Percentiles rank a stretch among this genome's conserved stretches.
phyloP scores from a whole-genome alignment of 116 monocot species.

The Iris pallida region DNA sequence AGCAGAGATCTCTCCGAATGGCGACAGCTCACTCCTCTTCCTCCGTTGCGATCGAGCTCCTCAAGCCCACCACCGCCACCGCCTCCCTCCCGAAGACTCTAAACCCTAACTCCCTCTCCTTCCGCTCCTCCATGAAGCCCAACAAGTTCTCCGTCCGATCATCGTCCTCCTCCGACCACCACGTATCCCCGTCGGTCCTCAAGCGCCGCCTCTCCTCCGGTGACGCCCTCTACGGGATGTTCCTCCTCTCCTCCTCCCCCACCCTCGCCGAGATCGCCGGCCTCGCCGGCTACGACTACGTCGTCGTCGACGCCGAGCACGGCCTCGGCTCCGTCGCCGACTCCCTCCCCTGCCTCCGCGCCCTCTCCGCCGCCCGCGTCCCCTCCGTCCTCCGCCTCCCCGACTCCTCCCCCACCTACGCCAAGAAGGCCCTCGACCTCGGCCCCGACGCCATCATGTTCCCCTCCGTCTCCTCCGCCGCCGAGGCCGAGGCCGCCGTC shows the following conservation, averaged over 20 bases:
- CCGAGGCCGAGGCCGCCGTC: conserved; percentile 49
- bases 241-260: conserved; percentile 68
- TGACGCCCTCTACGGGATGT: conserved; percentile 75
- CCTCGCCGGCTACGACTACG: conserved; percentile 87
- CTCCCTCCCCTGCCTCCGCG: conserved; percentile 70
- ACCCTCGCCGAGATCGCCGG: conserved; percentile 92
- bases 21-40: background rate
- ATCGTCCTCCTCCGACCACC: background rate
- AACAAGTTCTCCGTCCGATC: background rate
- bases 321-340: conserved; percentile 57
- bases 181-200: conserved; percentile 16
- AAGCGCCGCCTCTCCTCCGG: conserved; percentile 69
- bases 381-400: conserved; percentile 75
- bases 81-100: background rate
- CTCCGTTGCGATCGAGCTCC: background rate
- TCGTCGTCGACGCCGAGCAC: conserved; percentile 85
- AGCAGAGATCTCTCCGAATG: too few relatives aligned
- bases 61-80: background rate
- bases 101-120: conserved; percentile 1
- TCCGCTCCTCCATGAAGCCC: background rate
- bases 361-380: conserved; percentile 57
- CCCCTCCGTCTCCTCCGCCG: conserved; percentile 52
- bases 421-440: conserved; percentile 94
- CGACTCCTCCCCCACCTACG: conserved; percentile 49
- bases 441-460: conserved; percentile 91